Conservation (phyloP, 2,329 filamentous ascomycete species). For the Acrocalymma vagum region DNA sequence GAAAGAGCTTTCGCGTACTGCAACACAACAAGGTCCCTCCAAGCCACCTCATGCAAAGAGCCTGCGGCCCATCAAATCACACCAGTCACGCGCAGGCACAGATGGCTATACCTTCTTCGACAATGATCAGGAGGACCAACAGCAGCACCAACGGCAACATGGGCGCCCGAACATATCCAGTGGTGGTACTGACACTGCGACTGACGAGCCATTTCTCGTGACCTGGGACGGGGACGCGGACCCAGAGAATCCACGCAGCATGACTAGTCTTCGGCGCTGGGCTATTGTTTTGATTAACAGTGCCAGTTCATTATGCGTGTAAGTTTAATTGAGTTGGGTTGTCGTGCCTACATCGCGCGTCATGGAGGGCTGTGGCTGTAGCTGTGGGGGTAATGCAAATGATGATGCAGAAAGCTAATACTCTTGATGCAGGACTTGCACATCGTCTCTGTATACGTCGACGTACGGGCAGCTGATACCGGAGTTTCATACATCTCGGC, state of each 20-base stretch:
- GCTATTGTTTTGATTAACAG: conserved; percentile 78
- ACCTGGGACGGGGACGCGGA: conserved; percentile 79
- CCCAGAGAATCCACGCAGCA: conserved; percentile 76
- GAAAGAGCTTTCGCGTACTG: too few relatives aligned
- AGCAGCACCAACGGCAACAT: neutral
- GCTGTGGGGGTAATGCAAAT: neutral
- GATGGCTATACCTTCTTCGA: conserved; percentile 49
- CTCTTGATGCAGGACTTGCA: conserved; percentile 69
- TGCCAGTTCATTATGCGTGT: conserved; percentile 82
- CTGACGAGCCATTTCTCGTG: conserved; percentile 70
- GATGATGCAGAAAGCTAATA: conserved; percentile 9
- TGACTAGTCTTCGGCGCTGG: conserved; percentile 76
- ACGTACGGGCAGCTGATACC: conserved; percentile 80
- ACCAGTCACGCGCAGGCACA: conserved; percentile 46
- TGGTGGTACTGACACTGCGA: conserved; percentile 18
- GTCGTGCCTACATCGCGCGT: too few relatives aligned
- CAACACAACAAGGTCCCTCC: too few relatives aligned
- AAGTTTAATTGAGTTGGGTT: conserved; percentile 55
- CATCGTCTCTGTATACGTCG: conserved; percentile 87
- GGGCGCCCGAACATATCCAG: conserved; percentile 28
- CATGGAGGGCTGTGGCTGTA: neutral
- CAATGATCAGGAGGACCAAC: conserved; percentile 28
- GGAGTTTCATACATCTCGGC: conserved; percentile 75
- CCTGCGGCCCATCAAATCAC: conserved; percentile 32
- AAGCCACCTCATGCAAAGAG: conserved; percentile 23